Percentiles rank a stretch among this genome's conserved stretches.
phyloP scores from a whole-genome alignment of 306 rosid genomes.

The Vigna hirtella region DNA sequence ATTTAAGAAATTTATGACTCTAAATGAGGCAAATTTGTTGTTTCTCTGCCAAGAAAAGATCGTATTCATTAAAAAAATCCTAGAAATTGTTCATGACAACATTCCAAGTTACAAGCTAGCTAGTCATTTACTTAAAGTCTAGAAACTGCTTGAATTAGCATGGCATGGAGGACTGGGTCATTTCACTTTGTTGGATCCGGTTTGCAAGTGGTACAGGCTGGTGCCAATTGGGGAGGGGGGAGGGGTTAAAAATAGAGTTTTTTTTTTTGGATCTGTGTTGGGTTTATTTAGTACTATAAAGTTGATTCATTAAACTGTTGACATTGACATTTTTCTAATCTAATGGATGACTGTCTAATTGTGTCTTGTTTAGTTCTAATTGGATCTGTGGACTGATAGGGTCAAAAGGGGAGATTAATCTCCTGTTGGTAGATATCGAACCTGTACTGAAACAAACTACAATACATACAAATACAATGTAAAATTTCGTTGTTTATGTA shows the following conservation, averaged over 20 bases:
- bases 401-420: not conserved
- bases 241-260: no score
- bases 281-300: slow-evolving; percentile 12
- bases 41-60: not conserved
- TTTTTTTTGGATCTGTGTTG: slow-evolving; percentile 16
- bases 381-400: not conserved
- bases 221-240: not conserved
- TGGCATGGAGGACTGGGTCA: slow-evolving; percentile 12
- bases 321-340: not conserved
- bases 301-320: slow-evolving; percentile 20
- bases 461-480: not conserved
- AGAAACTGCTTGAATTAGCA: slow-evolving; percentile 11
- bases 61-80: no score
- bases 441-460: not conserved
- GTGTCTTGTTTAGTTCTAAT: slow-evolving; percentile 4
- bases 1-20: not conserved
- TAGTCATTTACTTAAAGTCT: slow-evolving; percentile 10
- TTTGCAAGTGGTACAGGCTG: not conserved
- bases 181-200: not conserved
- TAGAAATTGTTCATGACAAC: not conserved
- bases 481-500: not conserved
- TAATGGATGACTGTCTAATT: not conserved
- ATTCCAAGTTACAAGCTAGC: slow-evolving; percentile 14
- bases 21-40: not conserved
- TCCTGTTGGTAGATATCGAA: slow-evolving; percentile 6